A percentile compares a stretch with the other conserved stretches of the same genome.
phyloP scores from a whole-genome alignment of 331 rosid genomes.

The Dryas integrifolia region DNA sequence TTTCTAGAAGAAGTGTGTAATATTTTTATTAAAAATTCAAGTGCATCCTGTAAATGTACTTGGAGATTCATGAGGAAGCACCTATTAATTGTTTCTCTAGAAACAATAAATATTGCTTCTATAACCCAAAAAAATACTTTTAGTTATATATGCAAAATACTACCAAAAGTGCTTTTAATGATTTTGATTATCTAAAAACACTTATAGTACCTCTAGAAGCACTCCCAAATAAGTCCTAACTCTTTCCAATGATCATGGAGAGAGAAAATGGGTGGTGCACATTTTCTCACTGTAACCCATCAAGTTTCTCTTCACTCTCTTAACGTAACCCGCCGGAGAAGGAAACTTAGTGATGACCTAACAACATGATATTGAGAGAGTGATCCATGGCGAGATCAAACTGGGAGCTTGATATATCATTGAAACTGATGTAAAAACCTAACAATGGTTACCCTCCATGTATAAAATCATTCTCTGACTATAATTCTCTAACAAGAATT shows the following conservation, averaged over 20 bases:
- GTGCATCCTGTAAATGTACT: no score
- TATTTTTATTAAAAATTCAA: no score
- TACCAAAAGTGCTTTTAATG: no score
- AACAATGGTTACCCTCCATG: neutral
- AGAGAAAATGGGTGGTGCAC: neutral
- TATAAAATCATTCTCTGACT: neutral
- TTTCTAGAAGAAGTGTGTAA: no score
- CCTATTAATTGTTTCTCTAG: no score
- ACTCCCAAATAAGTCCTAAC: no score
- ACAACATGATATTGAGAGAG: neutral
- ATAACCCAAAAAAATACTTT: no score
- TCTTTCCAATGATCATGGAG: neutral
- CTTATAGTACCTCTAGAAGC: no score
- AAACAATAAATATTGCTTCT: no score
- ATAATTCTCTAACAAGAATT: neutral
- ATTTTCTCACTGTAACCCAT: neutral
- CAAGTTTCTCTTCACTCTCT: neutral
- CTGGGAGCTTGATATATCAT: neutral
- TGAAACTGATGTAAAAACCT: neutral
- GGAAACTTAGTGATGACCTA: neutral
- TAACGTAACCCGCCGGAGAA: neutral
- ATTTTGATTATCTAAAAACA: no score
- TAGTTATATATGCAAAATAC: no score
- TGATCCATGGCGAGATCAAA: neutral
- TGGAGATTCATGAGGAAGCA: no score